These are phyloP conservation scores for Penicillium sp. DNA, from an alignment of 2,329 filamentous ascomycete species.

Conservation along the genomic window DNA sequence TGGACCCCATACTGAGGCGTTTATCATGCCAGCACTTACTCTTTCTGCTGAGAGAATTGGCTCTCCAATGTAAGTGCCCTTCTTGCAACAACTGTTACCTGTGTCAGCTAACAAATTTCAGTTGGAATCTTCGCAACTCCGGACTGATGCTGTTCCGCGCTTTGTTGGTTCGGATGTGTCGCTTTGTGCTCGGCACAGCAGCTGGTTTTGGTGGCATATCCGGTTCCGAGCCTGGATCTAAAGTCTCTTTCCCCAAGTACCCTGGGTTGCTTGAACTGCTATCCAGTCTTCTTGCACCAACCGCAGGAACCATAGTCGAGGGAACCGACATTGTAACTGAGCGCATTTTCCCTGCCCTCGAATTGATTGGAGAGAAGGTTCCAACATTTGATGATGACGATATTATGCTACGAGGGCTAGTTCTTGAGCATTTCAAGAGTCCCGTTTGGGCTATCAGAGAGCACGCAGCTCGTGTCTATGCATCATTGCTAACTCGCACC, in stretches of 20 bases:
- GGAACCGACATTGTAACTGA: slow-evolving; percentile 41
- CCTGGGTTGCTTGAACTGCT: slow-evolving; percentile 39
- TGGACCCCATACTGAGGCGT: slow-evolving; percentile 68
- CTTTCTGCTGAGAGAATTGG: slow-evolving; percentile 78
- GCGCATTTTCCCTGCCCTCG: slow-evolving; percentile 47
- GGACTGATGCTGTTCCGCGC: slow-evolving; percentile 85
- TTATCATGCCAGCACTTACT: slow-evolving; percentile 70
- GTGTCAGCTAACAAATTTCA: slow-evolving; percentile 32
- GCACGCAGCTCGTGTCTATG: slow-evolving; percentile 46
- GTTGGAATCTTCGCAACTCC: slow-evolving; percentile 93
- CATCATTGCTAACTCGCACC: slow-evolving; percentile 35
- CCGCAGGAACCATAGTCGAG: slow-evolving; percentile 19
- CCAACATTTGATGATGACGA: slow-evolving; percentile 37
- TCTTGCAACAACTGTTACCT: not conserved
- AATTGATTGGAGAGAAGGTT: slow-evolving; percentile 46
- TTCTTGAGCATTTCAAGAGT: slow-evolving; percentile 42
- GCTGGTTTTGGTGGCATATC: slow-evolving; percentile 49
- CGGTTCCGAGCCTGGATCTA: slow-evolving; percentile 46
- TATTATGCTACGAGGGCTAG: slow-evolving; percentile 31
- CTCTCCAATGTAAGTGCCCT: slow-evolving; percentile 64
- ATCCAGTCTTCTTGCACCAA: slow-evolving; percentile 34
- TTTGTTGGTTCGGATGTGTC: slow-evolving; percentile 67
- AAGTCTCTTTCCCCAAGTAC: slow-evolving; percentile 43
- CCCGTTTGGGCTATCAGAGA: slow-evolving; percentile 48
- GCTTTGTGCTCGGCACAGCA: slow-evolving; percentile 39